Percentiles rank a stretch among this genome's conserved stretches.
These are phyloP conservation scores for Cutaneotrichosporon cyanovorans DNA, from an alignment of 1,284 basidiomycete genomes.

Conservation along the genomic window DNA sequence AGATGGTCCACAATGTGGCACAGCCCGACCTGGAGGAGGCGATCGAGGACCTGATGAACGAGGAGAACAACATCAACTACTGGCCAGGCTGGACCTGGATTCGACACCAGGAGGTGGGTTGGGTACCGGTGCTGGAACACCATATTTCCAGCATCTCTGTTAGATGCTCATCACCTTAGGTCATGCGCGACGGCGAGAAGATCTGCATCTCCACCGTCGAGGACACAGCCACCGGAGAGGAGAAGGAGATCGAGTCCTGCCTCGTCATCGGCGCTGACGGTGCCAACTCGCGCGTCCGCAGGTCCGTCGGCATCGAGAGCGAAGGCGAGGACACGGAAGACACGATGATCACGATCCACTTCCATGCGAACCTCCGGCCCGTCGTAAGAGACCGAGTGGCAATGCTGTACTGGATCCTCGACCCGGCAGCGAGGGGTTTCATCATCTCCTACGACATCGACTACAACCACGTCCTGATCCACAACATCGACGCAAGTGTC, in stretches of 20 bases:
- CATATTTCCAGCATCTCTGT: background rate
- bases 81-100: conserved; percentile 25
- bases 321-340: conserved; percentile 25
- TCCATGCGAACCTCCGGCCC: conserved; percentile 19
- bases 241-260: conserved; percentile 11
- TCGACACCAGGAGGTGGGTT: conserved; percentile 13
- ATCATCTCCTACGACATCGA: conserved; percentile 26
- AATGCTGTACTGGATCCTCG: conserved; percentile 27
- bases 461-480: conserved; percentile 24
- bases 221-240: conserved; percentile 23
- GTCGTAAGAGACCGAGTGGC: conserved; percentile 20
- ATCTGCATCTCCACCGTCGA: conserved; percentile 15
- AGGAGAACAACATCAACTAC: conserved; percentile 16
- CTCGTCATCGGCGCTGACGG: conserved; percentile 23
- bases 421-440: conserved; percentile 22
- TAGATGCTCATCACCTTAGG: no score
- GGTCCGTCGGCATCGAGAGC: conserved; percentile 14
- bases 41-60: conserved; percentile 14
- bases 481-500: conserved; percentile 19
- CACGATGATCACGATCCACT: conserved; percentile 26
- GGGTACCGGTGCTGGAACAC: background rate
- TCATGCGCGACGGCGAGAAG: conserved; percentile 5
- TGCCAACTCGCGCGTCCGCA: conserved; percentile 21
- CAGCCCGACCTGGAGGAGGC: conserved; percentile 24
- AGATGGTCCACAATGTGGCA: conserved; percentile 28